Evolutionary conservation across 495 filamentous ascomycete genomes (phyloP).

Genomic region (Penicillium daleae): DNA sequence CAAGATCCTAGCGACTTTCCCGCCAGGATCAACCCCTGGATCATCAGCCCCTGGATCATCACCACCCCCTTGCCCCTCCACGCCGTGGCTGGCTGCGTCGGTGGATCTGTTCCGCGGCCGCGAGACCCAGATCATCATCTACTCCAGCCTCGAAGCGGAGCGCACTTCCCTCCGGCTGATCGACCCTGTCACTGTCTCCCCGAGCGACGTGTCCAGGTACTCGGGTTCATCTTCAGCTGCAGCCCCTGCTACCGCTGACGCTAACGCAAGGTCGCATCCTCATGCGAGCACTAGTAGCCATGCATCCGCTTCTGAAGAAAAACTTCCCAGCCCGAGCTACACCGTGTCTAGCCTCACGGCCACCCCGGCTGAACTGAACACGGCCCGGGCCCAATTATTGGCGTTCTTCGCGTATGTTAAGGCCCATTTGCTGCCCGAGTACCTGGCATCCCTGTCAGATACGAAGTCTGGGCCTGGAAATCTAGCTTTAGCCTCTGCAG

Average conservation of each 20-base stretch:
- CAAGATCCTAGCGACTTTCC: conserved; percentile 49
- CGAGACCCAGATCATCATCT: conserved; percentile 66
- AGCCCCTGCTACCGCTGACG: conserved; percentile 1
- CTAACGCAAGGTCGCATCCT: neutral
- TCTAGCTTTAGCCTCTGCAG: neutral
- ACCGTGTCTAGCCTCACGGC: conserved; percentile 20
- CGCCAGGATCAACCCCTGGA: conserved; percentile 11
- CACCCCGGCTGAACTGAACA: conserved; percentile 11
- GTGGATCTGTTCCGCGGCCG: conserved; percentile 59
- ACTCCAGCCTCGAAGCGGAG: conserved; percentile 55
- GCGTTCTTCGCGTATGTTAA: conserved; percentile 34
- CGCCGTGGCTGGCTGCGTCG: conserved; percentile 55
- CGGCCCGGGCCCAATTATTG: conserved; percentile 35
- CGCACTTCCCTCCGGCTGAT: conserved; percentile 29
- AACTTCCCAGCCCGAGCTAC: neutral
- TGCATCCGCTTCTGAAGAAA: neutral
- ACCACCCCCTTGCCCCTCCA: conserved; percentile 21
- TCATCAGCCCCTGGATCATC: neutral
- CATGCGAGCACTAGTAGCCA: neutral
- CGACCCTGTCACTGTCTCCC: conserved; percentile 11
- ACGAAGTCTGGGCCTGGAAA: neutral
- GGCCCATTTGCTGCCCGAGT: conserved; percentile 28
- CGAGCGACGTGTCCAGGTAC: conserved; percentile 6
- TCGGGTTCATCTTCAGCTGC: neutral
- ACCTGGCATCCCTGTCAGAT: conserved; percentile 29